Evolutionary conservation across 495 filamentous ascomycete genomes (phyloP).

Genomic region (Xylaria grammica): DNA sequence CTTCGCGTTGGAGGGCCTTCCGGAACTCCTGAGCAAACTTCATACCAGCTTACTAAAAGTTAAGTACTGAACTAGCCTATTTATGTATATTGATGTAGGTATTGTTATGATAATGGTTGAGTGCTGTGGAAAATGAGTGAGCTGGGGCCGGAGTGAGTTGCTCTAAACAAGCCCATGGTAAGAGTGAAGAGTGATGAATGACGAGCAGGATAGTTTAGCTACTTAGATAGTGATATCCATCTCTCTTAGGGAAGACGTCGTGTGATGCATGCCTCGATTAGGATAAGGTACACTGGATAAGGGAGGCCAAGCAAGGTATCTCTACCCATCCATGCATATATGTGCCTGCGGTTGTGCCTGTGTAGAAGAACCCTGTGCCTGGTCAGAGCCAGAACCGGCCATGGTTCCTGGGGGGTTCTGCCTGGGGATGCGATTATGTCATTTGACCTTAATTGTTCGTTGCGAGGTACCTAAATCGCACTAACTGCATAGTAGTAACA

Average conservation of each 20-base stretch:
- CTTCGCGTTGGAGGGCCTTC: slow-evolving; percentile 60
- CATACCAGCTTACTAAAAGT: slow-evolving; percentile 58
- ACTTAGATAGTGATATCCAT: slow-evolving; percentile 8
- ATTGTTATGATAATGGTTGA: neutral
- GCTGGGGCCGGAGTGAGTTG: no score
- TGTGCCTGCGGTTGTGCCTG: no score
- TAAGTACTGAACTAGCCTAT: no score
- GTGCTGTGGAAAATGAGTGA: no score
- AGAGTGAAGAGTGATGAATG: neutral
- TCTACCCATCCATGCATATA: neutral
- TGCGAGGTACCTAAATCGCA: no score
- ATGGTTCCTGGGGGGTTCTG: no score
- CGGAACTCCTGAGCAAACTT: slow-evolving; percentile 77
- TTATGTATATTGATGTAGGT: neutral
- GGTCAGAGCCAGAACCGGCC: neutral
- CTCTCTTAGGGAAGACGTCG: slow-evolving; percentile 1
- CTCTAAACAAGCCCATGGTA: neutral
- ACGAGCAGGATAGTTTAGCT: no score
- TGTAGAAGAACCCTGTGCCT: no score
- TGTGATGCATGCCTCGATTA: slow-evolving; percentile 13
- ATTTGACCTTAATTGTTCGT: neutral
- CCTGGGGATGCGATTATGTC: neutral
- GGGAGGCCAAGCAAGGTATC: neutral
- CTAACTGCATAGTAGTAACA: no score
- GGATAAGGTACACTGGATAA: neutral